These are phyloP conservation scores for Nicotiana knightiana DNA, from an alignment of 257 asterid species.

Conservation along the genomic window DNA sequence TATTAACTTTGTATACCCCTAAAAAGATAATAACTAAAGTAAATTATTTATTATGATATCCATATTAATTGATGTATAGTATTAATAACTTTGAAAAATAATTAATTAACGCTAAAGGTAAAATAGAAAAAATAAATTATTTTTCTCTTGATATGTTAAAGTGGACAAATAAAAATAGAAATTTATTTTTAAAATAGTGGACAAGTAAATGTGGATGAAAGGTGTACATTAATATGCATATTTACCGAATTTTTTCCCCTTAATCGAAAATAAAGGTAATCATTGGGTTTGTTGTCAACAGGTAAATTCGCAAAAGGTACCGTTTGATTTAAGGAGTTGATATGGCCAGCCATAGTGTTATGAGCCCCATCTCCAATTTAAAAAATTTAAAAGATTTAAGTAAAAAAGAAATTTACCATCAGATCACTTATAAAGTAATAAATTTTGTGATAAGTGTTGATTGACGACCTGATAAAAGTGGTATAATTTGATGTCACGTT, in stretches of 20 bases:
- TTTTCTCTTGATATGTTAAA: no score
- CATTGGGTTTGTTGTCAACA: background rate
- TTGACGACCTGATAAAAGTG: background rate
- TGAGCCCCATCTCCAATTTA: background rate
- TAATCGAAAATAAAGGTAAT: background rate
- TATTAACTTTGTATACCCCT: no score
- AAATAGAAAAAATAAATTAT: no score
- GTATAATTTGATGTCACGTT: background rate
- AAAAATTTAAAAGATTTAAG: background rate
- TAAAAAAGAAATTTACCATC: no score
- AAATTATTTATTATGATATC: accelerated
- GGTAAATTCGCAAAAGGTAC: background rate
- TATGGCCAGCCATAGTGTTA: background rate
- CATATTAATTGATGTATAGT: no score
- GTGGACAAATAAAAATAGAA: no score
- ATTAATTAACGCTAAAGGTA: no score
- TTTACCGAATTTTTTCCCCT: no score
- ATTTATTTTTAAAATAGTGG: no score
- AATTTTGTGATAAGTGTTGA: background rate
- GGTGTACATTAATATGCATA: no score
- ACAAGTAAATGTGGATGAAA: accelerated
- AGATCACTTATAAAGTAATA: background rate
- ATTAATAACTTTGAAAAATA: no score
- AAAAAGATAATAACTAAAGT: no score
- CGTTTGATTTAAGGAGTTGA: background rate